Percentiles rank a stretch among this genome's conserved stretches.
These are phyloP conservation scores for Seiridium unicorne DNA, from an alignment of 2,329 filamentous ascomycete species.

Conservation along the genomic window DNA sequence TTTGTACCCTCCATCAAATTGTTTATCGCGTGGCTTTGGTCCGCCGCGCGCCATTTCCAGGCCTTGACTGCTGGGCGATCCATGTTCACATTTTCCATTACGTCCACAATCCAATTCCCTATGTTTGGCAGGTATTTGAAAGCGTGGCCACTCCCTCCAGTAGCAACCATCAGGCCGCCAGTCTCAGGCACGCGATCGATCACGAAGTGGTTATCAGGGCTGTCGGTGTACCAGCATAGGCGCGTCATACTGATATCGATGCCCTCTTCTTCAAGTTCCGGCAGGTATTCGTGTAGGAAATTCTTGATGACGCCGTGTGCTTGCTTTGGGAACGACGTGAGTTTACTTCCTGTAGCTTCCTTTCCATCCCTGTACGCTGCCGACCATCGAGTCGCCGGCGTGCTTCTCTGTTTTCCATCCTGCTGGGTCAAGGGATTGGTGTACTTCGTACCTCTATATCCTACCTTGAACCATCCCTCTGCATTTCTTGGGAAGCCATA, in stretches of 20 bases:
- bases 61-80: conserved; percentile 22
- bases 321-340: conserved; percentile 23
- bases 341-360: conserved; percentile 14
- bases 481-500: conserved; percentile 46
- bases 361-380: conserved; percentile 3
- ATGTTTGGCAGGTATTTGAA: conserved; percentile 63
- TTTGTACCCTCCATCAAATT: conserved; percentile 18
- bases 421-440: conserved; percentile 37
- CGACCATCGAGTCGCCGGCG: conserved; percentile 37
- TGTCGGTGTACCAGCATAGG: conserved; percentile 58
- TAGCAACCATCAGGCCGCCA: conserved; percentile 53
- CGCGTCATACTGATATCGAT: conserved; percentile 36
- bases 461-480: conserved; percentile 44
- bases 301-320: conserved; percentile 24
- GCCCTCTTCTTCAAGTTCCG: conserved; percentile 35
- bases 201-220: conserved; percentile 52
- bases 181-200: conserved; percentile 35
- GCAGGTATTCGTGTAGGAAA: conserved; percentile 39
- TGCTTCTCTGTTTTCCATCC: conserved; percentile 29
- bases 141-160: conserved; percentile 59
- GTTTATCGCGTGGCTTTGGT: conserved; percentile 7
- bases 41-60: conserved; percentile 19
- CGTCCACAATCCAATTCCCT: conserved; percentile 52
- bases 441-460: conserved; percentile 49
- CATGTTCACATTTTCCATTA: conserved; percentile 37